Evolutionary conservation across 164 flowering plant species (phyloP), one percentile per base, ranked within the genome.

Genomic region (Liquidambar formosana): DNA sequence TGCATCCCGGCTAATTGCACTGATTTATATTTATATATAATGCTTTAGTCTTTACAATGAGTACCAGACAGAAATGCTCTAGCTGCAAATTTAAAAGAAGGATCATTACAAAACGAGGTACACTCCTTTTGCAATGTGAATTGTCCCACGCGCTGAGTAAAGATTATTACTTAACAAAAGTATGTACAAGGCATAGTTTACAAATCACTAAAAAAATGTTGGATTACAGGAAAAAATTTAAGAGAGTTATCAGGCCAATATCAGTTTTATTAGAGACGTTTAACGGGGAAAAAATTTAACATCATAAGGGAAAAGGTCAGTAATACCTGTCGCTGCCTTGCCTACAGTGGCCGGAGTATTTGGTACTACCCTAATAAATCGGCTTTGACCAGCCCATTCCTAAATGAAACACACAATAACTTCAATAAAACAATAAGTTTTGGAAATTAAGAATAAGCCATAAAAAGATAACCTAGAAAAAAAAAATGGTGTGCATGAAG

Each of bases 301-400:
- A 78, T n/a, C 16, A 56, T 47, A 46, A 27, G 6, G 27, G 11
- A 4, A 38, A 11, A 52, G 18, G 62, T 23, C 33, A 69, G 28
- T 19, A 2, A 74, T 76, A 96, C 99, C 99, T 78, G 98, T 61
- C 57, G 99, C 97, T 56, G 92, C 99, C 76, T 83, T 76, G 46
- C 98, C 95, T 54, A 93, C 99, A 69, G 98, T 95, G 27, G 98
- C 83, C 52, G 99, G 97, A 65, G 98, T 93, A 71, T 96, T 96
- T 43, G 99, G 98, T 93, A 93, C 92, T 47, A 90, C 98, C 71
- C 98, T 82, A 21, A 96, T 81, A 75, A 94, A 88, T 72, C 97
- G 91, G 67, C 77, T 76, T 45, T 82, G 82, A 45, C 97, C 97
- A 70, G 96, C 83, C 97, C 98, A 93, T 66, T 93, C 97, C 98